These are phyloP conservation scores for Nepenthes alata DNA, from an alignment of 179 eudicot species.

Conservation along the genomic window DNA sequence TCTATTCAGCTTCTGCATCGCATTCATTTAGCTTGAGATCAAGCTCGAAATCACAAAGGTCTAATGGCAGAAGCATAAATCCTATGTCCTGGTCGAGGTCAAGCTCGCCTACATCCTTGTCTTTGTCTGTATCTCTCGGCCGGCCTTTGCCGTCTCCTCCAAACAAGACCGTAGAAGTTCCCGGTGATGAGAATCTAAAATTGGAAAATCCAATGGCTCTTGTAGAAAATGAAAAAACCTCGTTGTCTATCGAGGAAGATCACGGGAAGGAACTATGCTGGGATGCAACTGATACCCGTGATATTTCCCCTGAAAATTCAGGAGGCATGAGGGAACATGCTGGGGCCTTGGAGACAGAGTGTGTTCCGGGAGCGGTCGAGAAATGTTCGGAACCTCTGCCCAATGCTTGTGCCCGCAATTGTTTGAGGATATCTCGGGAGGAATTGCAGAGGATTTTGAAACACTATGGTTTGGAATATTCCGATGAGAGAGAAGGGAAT, in stretches of 20 bases:
- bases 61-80: slow-evolving; percentile 12
- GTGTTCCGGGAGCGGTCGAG: slow-evolving; percentile 5
- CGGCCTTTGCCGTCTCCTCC: slow-evolving; percentile 20
- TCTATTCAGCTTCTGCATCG: slow-evolving; percentile 1
- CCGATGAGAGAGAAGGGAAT: slow-evolving; percentile 16
- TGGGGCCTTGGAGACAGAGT: background rate
- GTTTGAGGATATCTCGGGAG: slow-evolving; percentile 22
- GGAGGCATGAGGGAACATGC: too few relatives aligned
- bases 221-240: slow-evolving; percentile 6
- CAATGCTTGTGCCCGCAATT: slow-evolving; percentile 5
- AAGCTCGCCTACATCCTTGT: slow-evolving; percentile 23
- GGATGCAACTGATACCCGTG: too few relatives aligned
- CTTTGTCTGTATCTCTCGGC: slow-evolving; percentile 19
- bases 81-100: slow-evolving; percentile 24
- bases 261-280: too few relatives aligned
- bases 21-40: slow-evolving; percentile 14
- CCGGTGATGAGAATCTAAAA: slow-evolving; percentile 7
- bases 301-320: too few relatives aligned
- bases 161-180: slow-evolving; percentile 12
- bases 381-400: slow-evolving; percentile 7
- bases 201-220: slow-evolving; percentile 6
- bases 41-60: slow-evolving; percentile 11
- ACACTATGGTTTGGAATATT: slow-evolving; percentile 32
- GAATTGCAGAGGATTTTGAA: slow-evolving; percentile 32
- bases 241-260: too few relatives aligned